Base-by-base conservation (phyloP, 345 rosid species). In the Aegle marmelos region DNA sequence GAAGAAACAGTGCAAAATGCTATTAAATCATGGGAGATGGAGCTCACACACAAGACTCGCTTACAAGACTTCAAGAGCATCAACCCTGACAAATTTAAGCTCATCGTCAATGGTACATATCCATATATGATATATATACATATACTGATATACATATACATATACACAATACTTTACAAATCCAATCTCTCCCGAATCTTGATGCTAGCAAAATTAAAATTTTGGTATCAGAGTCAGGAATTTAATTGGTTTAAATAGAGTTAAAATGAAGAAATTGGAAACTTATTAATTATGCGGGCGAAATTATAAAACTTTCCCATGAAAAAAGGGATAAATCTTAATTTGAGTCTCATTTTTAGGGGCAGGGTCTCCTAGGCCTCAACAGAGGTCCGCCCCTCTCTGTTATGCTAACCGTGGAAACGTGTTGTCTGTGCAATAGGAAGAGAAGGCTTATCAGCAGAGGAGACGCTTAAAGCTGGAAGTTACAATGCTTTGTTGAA, bases 1-100 rank as follows among this genome's bases (percentile, higher is more conserved):
- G 98, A 91, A 87, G 98, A 91, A 81, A 83, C 78, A 2, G 92
- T 95, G 59, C 93, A 95, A 79, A 95, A 89, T 34, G 98, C 97
- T 2, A 79, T 95, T 28, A 91, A 93, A 84, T 82, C 94, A 74
- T 91, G 98, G 98, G 98, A 93, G 79, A 88, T 90, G 98, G 98
- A 95, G 78, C 74, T 93, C 27, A 90, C 95, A 19, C 95, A 91
- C 81, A 91, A 94, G 81, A 85, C 86, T 53, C 90, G 85, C 34
- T 83, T 93, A 37, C 87, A 86, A 62, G 98, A 90, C 78, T 85
- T 93, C 83, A 90, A 88, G 85, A 89, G 90, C 77, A 88, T 91
- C 5, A 90, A 88, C 59, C 95, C 92, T 4, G 90, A 89, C 1
- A 91, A 87, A 65, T 93, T 94, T 79, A 89, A 86, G 86, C 94